Evolutionary conservation across 2,329 filamentous ascomycete genomes (phyloP).

Genomic region (Coniochaeta prunicola): DNA sequence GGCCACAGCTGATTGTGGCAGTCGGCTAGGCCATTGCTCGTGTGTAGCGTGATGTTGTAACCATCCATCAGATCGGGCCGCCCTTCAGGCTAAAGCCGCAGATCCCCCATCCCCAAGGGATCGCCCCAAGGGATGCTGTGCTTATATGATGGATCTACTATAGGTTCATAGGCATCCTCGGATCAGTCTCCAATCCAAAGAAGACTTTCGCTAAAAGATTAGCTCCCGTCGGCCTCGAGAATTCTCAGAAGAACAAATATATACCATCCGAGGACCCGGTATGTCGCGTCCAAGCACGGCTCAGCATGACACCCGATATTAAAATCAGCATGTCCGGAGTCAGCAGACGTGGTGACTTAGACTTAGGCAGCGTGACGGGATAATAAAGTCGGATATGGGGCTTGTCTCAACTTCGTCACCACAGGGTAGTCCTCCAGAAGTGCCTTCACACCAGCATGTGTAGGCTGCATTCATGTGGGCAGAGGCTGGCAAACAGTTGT

Average conservation of each 20-base stretch:
- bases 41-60: neutral
- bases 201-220: too few species aligned
- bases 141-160: neutral
- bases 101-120: neutral
- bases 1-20: too few species aligned
- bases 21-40: too few species aligned
- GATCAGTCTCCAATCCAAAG: too few species aligned
- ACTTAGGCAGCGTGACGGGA: neutral
- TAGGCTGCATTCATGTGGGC: too few species aligned
- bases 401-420: neutral
- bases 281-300: neutral
- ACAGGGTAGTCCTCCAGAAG: neutral
- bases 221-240: neutral
- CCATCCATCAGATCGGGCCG: neutral
- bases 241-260: neutral
- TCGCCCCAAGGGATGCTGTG: neutral
- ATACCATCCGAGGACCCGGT: neutral
- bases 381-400: neutral
- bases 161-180: neutral
- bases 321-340: neutral
- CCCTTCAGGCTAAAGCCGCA: neutral
- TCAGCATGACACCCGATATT: neutral
- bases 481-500: too few species aligned
- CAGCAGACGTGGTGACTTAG: neutral
- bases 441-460: neutral